Evolutionary conservation across 345 rosid genomes (phyloP), one percentile per base, ranked within the genome.

Genomic region (Zanthoxylum bungeanum): DNA sequence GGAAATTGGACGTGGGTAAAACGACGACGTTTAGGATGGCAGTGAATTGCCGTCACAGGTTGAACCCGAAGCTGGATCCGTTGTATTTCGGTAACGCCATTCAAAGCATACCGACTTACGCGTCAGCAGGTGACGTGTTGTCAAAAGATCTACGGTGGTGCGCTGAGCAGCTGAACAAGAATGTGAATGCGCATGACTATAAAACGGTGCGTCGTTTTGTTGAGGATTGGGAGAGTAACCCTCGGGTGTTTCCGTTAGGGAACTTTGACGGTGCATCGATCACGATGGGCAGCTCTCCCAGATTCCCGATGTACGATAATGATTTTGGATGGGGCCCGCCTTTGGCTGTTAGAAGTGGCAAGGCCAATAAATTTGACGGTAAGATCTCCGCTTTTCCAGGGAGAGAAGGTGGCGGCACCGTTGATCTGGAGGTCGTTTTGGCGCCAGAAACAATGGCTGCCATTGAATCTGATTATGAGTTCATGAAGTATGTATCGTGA

Each of bases 311-410:
- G 98, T 92, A 83, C 73, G 98, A 95, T 49, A 92, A 90, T 28
- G 97, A 95, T 72, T 95, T 92, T 42, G 97, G 99, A 25, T 95
- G 98, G 99, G 99, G 99, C 5, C 79, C 82, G 69, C 99, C 99
- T 0, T 34, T 92, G 83, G 99, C 97, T 0, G 81, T 95, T 1
- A 78, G 98, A 79, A 92, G 99, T 67, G 99, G 99, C 0, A 71
- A 79, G 64, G 89, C 96, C 3, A 95, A 95, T 64, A 95, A 95
- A 53, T 95, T 95, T 8, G 99, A 95, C 69, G 99, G 99, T 21
- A 95, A 95, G 87, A 92, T 95, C 65, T 95, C 97, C 24, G 99
- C 98, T 17, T 95, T 92, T 70, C 99, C 98, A 0, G 99, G 99
- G 47, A 74, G 89, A 34, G 93, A 83, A 28, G 97, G 96, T 2